A percentile compares a stretch with the other conserved stretches of the same genome.
phyloP scores from a whole-genome alignment of 495 filamentous ascomycete genomes.

The Talaromyces thailandensis region DNA sequence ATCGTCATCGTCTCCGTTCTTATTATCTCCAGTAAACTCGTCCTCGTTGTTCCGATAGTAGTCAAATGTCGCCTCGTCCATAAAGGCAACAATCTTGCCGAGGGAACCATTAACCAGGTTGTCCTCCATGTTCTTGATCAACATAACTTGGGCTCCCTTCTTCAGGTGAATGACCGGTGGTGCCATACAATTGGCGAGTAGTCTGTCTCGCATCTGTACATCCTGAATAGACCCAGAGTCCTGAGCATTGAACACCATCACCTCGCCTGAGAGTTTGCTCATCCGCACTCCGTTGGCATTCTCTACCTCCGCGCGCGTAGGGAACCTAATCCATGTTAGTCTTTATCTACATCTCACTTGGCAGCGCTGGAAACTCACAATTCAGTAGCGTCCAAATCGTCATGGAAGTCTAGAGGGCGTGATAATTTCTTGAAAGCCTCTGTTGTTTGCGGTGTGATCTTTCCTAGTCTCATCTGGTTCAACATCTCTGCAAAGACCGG shows the following conservation, averaged over 20 bases:
- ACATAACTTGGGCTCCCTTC: conserved; percentile 91
- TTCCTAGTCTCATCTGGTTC: conserved; percentile 93
- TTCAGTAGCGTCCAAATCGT: conserved; percentile 82
- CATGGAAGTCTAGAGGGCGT: conserved; percentile 59
- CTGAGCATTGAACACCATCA: conserved; percentile 55
- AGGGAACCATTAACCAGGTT: conserved; percentile 88
- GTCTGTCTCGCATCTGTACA: conserved; percentile 55
- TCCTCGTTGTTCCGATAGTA: conserved; percentile 48
- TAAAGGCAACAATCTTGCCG: conserved; percentile 77
- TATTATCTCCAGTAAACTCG: conserved; percentile 34
- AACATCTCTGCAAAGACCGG: conserved; percentile 89
- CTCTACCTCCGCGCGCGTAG: conserved; percentile 85
- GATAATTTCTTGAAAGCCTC: conserved; percentile 60
- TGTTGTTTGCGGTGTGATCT: conserved; percentile 59
- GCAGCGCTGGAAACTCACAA: conserved; percentile 42
- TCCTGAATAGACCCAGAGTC: conserved; percentile 74
- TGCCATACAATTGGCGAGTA: conserved; percentile 89
- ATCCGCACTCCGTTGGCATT: conserved; percentile 71
- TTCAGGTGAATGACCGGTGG: conserved; percentile 69
- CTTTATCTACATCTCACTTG: background rate
- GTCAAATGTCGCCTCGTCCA: conserved; percentile 73
- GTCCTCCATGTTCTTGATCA: conserved; percentile 99
- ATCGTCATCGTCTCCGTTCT: conserved; percentile 29
- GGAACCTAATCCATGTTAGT: conserved; percentile 50
- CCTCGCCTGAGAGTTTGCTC: conserved; percentile 56